Evolutionary conservation across 2,329 filamentous ascomycete genomes (phyloP), one percentile per base, ranked within the genome.

Genomic region (Thielaviopsis cerberus): DNA sequence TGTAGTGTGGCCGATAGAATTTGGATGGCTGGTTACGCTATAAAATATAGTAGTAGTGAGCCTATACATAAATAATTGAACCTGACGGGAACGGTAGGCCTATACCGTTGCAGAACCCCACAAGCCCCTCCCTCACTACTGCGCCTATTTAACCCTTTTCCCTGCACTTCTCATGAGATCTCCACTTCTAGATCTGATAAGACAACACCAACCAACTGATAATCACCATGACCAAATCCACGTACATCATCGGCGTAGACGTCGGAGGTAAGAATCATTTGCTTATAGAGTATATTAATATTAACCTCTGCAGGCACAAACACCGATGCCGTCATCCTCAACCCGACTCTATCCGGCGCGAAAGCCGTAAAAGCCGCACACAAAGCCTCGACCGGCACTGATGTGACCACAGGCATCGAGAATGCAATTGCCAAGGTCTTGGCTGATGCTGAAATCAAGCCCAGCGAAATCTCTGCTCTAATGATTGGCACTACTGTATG

Each of bases 311-410:
- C 7, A 61, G 75, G 74, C 13, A 79, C 76, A 53, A 79, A 78
- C 62, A 79, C 76, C 6, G 76, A 79, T 58, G 74, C 74, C 13
- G 75, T 76, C 24, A 67, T 78, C 20, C 67, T 79, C 17, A 73
- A 78, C 60, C 73, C 71, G 1, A 61, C 67, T 10, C 64, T 67
- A 26, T 23, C 51, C 17, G 58, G 58, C 30, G 54, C 58, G 6
- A 27, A 37, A 4, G 61, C 58, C 25, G 61, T 62, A 45, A 52
- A 59, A 30, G 66, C 66, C 4, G 67, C 68, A 5, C 65, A 76
- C 64, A 78, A 78, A 63, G 66, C 73, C 1, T 68, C 70, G 4
- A 78, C 76, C 0, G 77, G 74, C 0, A 66, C 70, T 0, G 71
- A 77, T 56, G 73, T 74, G 1, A 74, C 73, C 61, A 63, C 67